These are phyloP conservation scores for Stachybotrys elegans DNA, from an alignment of 2,329 filamentous ascomycete genomes.

Conservation along the genomic window DNA sequence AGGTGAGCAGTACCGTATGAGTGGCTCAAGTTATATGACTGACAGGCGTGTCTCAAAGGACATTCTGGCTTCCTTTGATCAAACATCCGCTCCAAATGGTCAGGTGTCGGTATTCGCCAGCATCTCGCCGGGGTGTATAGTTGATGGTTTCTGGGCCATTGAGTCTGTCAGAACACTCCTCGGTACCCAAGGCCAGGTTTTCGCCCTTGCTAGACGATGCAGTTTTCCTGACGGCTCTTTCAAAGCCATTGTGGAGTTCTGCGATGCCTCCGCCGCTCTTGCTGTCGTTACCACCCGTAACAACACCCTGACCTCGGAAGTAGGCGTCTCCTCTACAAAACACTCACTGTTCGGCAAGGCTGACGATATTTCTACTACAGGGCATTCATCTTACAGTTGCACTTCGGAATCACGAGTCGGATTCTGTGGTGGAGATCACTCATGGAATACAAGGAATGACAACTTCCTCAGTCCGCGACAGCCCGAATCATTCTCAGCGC, in stretches of 20 bases:
- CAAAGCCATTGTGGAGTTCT: constrained; percentile 48
- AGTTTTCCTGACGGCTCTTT: constrained; percentile 37
- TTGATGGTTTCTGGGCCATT: constrained; percentile 28
- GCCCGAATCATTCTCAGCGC: constrained; percentile 7
- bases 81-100: constrained; percentile 14
- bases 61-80: neutral
- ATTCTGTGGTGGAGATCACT: constrained; percentile 7
- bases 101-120: constrained; percentile 23
- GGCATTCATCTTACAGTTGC: constrained; percentile 18
- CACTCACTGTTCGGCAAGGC: neutral
- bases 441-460: constrained; percentile 14
- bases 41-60: neutral
- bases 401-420: constrained; percentile 6
- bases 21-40: constrained; percentile 6
- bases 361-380: constrained; percentile 8
- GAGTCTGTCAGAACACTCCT: constrained; percentile 29
- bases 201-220: constrained; percentile 41
- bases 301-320: constrained; percentile 16
- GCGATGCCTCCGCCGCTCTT: constrained; percentile 40
- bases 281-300: constrained; percentile 32
- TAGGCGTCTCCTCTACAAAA: constrained; percentile 9
- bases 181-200: constrained; percentile 43
- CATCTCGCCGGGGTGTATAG: constrained; percentile 9
- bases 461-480: constrained; percentile 8
- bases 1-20: constrained; percentile 7